phyloP scores from a whole-genome alignment of 768 basidiomycete genomes.

The Chiua virens region DNA sequence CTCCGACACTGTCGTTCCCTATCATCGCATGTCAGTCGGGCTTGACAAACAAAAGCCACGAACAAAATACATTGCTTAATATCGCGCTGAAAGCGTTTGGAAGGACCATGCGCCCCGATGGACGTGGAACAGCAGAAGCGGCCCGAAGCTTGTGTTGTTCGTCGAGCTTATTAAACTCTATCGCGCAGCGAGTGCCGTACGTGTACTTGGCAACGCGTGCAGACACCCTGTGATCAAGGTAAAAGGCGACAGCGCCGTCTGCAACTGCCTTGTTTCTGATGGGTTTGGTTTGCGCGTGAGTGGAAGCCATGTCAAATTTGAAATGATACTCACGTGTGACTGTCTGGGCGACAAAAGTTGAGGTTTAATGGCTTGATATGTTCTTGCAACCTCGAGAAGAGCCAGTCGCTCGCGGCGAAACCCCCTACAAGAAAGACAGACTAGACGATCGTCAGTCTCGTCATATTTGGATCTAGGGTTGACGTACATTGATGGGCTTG shows the following conservation, averaged over 20 bases:
- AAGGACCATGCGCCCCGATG: conserved; percentile 32
- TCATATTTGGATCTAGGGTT: background rate
- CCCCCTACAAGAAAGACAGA: conserved; percentile 45
- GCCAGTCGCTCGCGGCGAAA: conserved; percentile 45
- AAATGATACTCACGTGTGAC: conserved; percentile 42
- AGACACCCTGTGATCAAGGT: conserved; percentile 42
- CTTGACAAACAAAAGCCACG: background rate
- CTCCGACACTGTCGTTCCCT: conserved; percentile 32
- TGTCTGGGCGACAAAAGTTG: conserved; percentile 49
- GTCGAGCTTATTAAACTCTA: conserved; percentile 30
- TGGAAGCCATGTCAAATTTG: background rate
- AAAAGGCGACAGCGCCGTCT: conserved; percentile 44
- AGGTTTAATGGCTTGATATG: conserved; percentile 37
- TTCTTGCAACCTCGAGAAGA: conserved; percentile 33
- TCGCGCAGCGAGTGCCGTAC: conserved; percentile 37
- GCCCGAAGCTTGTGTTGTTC: conserved; percentile 31
- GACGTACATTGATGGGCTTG: conserved; percentile 26
- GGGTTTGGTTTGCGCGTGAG: background rate
- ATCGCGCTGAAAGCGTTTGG: conserved; percentile 34
- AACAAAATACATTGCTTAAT: conserved; percentile 23
- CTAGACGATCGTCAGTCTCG: conserved; percentile 20
- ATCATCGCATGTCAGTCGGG: background rate
- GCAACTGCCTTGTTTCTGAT: conserved; percentile 48
- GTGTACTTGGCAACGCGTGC: conserved; percentile 39
- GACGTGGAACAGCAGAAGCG: conserved; percentile 27